These are phyloP conservation scores for Polygonum aviculare DNA, from an alignment of 148 eudicot species.

Conservation along the genomic window DNA sequence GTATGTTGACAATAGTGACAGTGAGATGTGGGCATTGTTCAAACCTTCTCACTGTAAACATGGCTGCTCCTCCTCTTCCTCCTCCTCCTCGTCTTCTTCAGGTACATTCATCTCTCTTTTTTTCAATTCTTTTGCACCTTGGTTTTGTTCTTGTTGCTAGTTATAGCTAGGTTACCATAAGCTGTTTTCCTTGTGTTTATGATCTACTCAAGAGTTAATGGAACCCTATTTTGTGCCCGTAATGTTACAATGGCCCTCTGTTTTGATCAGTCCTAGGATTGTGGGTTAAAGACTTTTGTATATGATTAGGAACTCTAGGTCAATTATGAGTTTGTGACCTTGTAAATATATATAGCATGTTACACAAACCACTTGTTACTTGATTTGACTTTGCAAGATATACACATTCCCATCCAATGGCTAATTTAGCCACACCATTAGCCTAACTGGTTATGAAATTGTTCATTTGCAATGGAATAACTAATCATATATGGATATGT, in stretches of 20 bases:
- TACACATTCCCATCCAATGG: background rate
- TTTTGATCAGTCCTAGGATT: background rate
- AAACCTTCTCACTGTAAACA: slow-evolving; percentile 63
- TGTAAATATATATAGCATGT: background rate
- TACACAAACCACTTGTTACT: background rate
- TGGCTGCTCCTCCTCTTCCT: slow-evolving; percentile 43
- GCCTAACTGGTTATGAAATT: background rate
- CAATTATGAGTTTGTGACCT: background rate
- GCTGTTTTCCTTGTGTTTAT: too few species aligned
- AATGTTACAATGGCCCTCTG: too few species aligned
- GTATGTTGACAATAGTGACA: slow-evolving; percentile 48
- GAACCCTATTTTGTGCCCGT: too few species aligned
- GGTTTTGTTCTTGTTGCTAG: background rate
- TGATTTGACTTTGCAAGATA: background rate
- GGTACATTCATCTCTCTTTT: background rate
- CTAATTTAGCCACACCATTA: background rate
- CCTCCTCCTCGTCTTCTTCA: background rate
- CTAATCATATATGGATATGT: background rate
- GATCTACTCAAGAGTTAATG: too few species aligned
- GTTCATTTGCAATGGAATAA: background rate
- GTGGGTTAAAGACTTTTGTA: background rate
- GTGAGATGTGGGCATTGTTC: slow-evolving; percentile 94
- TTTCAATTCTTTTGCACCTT: background rate
- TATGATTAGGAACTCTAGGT: background rate
- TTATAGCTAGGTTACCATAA: background rate